Evolutionary conservation across 345 rosid species (phyloP).

Genomic region (Acer yangbiense): DNA sequence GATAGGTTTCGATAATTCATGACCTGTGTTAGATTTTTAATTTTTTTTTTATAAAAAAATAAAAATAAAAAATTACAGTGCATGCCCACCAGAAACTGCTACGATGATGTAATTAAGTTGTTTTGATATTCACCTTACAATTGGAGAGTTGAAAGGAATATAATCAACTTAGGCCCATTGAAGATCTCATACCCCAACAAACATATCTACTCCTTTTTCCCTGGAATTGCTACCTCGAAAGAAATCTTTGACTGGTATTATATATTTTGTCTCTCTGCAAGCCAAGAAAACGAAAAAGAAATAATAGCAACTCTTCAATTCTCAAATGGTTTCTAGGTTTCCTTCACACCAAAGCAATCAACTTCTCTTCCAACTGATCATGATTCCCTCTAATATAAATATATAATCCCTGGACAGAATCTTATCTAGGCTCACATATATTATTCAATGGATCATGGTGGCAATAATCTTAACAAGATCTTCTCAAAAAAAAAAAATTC

Average conservation of each 20-base stretch:
- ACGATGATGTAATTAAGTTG: background rate
- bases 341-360: conserved; percentile 14
- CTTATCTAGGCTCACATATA: conserved; percentile 1
- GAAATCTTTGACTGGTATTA: conserved; percentile 6
- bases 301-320: background rate
- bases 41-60: no score
- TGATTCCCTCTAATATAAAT: conserved; percentile 2
- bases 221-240: background rate
- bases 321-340: background rate
- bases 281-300: background rate
- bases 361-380: conserved; percentile 1
- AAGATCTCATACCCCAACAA: conserved; percentile 24
- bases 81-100: background rate
- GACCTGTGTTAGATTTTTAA: no score
- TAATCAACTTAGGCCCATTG: conserved; percentile 15
- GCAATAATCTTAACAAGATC: background rate
- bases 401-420: conserved; percentile 24
- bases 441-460: conserved; percentile 13
- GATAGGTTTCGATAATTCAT: no score
- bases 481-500: no score
- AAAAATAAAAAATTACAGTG: background rate
- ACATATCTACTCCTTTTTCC: conserved; percentile 16
- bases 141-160: background rate
- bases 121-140: background rate
- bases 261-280: background rate